These are phyloP conservation scores for Fusarium vanettenii DNA, from an alignment of 2,329 filamentous ascomycete genomes.

Conservation along the genomic window DNA sequence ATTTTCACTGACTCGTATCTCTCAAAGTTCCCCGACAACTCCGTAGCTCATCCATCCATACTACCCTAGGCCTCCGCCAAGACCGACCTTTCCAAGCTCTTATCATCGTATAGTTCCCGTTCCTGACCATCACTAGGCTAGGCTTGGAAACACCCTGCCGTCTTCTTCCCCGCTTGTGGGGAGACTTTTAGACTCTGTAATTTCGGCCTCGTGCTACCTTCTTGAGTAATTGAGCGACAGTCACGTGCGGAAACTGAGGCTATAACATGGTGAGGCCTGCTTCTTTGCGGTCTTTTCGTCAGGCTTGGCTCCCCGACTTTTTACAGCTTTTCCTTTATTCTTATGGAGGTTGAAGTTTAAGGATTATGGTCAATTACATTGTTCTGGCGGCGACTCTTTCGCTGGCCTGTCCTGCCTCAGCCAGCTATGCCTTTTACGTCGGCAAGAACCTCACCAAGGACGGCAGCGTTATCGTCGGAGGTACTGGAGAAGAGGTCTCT, in stretches of 20 bases:
- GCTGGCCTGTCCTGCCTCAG: constrained; percentile 27
- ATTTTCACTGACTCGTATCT: not conserved
- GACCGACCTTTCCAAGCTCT: not conserved
- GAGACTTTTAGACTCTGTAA: constrained; percentile 4
- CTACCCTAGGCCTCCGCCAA: not conserved
- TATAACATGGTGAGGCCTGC: constrained; percentile 6
- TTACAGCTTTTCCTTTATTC: not conserved
- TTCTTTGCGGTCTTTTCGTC: constrained; percentile 8
- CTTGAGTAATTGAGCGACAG: constrained; percentile 26
- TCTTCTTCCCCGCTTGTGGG: not conserved
- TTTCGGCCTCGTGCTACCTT: constrained; percentile 18
- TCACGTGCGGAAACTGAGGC: constrained; percentile 23
- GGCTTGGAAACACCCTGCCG: not conserved
- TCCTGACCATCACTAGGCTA: constrained; percentile 4
- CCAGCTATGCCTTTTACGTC: constrained; percentile 60
- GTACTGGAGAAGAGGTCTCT: constrained; percentile 60
- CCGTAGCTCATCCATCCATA: not conserved
- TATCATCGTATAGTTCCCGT: not conserved
- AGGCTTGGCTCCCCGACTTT: not conserved
- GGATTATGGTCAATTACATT: constrained; percentile 16
- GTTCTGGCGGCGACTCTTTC: constrained; percentile 15
- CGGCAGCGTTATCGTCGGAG: constrained; percentile 56
- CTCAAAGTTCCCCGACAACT: not conserved
- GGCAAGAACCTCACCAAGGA: constrained; percentile 57
- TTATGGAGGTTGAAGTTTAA: not conserved